Percentiles rank a stretch among this genome's conserved stretches.
phyloP scores from a whole-genome alignment of 1,284 basidiomycete genomes.

The Rhizoctonia solani region DNA sequence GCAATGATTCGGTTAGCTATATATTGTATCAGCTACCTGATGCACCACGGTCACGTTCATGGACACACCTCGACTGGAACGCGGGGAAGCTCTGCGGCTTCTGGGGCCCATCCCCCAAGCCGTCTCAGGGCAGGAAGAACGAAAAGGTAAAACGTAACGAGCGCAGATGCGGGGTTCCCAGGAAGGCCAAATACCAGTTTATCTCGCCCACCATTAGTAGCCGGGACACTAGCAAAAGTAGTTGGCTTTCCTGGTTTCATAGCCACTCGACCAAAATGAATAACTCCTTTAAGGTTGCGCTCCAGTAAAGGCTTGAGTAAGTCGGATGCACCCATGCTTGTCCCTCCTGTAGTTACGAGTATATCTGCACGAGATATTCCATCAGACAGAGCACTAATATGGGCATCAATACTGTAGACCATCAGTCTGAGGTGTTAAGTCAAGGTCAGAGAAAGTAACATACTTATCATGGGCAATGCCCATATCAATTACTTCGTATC shows the following conservation, averaged over 20 bases:
- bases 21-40: not conserved
- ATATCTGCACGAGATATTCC: conserved; percentile 72
- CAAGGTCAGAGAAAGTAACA: conserved; percentile 39
- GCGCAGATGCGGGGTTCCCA: conserved; percentile 84
- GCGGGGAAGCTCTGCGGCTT: conserved; percentile 62
- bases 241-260: conserved; percentile 75
- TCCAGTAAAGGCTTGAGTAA: conserved; percentile 87
- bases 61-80: conserved; percentile 65
- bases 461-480: conserved; percentile 79
- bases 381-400: conserved; percentile 58
- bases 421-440: not conserved
- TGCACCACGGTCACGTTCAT: not conserved
- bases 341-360: conserved; percentile 83
- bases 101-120: conserved; percentile 67
- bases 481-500: conserved; percentile 78
- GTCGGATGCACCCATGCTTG: conserved; percentile 87
- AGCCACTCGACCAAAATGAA: conserved; percentile 53
- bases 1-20: conserved; percentile 64
- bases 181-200: conserved; percentile 82
- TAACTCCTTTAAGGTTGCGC: conserved; percentile 67
- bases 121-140: conserved; percentile 78
- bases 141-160: conserved; percentile 87
- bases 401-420: conserved; percentile 59
- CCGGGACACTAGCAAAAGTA: conserved; percentile 78
- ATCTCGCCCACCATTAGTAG: conserved; percentile 40